Evolutionary conservation across 2,329 filamentous ascomycete species (phyloP).

Genomic region (Dactylonectria macrodidyma): DNA sequence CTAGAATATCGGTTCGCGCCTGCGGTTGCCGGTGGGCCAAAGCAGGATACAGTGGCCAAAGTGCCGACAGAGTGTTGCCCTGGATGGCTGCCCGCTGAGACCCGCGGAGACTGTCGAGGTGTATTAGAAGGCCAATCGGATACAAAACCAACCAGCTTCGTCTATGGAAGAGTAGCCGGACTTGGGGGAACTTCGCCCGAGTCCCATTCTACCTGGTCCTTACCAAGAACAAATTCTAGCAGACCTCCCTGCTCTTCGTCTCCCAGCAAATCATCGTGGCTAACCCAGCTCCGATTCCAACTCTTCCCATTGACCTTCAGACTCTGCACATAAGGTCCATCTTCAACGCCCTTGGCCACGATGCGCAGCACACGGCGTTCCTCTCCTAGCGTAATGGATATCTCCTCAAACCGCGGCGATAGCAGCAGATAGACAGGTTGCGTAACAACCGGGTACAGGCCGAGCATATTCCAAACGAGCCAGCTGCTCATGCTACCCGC

Average conservation of each 20-base stretch:
- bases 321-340: constrained; percentile 66
- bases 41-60: too few species aligned
- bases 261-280: constrained; percentile 64
- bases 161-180: constrained; percentile 50
- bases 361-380: constrained; percentile 59
- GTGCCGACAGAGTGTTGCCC: too few species aligned
- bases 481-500: constrained; percentile 73
- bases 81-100: too few species aligned
- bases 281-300: constrained; percentile 70
- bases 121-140: too few species aligned
- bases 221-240: constrained; percentile 65
- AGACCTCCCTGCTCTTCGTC: constrained; percentile 53
- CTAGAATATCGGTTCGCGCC: too few species aligned
- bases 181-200: constrained; percentile 65
- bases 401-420: constrained; percentile 63
- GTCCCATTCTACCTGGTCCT: constrained; percentile 53
- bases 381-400: constrained; percentile 64
- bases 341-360: constrained; percentile 58
- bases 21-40: too few species aligned
- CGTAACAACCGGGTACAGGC: constrained; percentile 69
- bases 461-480: constrained; percentile 66
- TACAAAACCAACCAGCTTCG: too few species aligned
- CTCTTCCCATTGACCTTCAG: constrained; percentile 66
- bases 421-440: constrained; percentile 70
- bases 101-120: too few species aligned